Percentiles rank a stretch among this genome's conserved stretches.
These are phyloP conservation scores for Candida ortonii DNA, from an alignment of 805 yeast genomes.

Conservation along the genomic window DNA sequence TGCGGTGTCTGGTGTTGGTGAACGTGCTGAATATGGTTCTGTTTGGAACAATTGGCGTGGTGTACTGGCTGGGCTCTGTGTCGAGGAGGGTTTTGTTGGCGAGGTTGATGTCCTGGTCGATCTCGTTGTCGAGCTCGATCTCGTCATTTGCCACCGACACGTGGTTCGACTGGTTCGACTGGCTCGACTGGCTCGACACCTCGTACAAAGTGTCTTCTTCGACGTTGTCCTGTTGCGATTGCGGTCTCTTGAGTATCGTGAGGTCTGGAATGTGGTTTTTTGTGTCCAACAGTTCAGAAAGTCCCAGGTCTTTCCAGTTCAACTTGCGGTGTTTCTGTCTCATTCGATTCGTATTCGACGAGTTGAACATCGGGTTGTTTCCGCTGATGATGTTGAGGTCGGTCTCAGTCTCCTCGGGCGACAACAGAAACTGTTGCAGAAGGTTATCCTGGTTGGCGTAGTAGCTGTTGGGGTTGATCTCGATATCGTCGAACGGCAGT, in stretches of 20 bases:
- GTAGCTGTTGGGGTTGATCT: constrained; percentile 21
- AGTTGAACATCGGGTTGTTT: constrained; percentile 28
- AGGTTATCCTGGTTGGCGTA: constrained; percentile 22
- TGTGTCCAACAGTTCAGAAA: constrained; percentile 20
- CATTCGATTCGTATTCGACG: constrained; percentile 27
- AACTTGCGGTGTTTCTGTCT: constrained; percentile 26
- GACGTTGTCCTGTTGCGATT: no score
- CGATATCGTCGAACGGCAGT: constrained; percentile 34
- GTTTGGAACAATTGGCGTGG: constrained; percentile 22
- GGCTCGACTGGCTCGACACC: constrained; percentile 9
- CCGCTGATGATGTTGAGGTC: constrained; percentile 24
- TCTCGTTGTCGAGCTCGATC: constrained; percentile 1
- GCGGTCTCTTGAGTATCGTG: constrained; percentile 26
- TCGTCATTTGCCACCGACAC: constrained; percentile 9
- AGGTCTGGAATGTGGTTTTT: constrained; percentile 21
- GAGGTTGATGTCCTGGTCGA: constrained; percentile 1
- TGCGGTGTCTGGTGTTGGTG: constrained; percentile 12
- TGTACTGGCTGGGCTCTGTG: constrained; percentile 10
- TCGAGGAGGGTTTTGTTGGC: constrained; percentile 7
- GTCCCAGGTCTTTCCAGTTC: constrained; percentile 33
- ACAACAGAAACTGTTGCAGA: constrained; percentile 28
- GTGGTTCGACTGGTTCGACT: constrained; percentile 3
- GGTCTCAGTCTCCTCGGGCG: constrained; percentile 28
- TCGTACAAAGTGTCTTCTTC: constrained; percentile 9
- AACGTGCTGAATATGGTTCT: constrained; percentile 17